Percentiles rank a stretch among this genome's conserved stretches.
Evolutionary conservation across 371 early-diverging fungal species (phyloP).

Genomic region (Mortierella sp.): DNA sequence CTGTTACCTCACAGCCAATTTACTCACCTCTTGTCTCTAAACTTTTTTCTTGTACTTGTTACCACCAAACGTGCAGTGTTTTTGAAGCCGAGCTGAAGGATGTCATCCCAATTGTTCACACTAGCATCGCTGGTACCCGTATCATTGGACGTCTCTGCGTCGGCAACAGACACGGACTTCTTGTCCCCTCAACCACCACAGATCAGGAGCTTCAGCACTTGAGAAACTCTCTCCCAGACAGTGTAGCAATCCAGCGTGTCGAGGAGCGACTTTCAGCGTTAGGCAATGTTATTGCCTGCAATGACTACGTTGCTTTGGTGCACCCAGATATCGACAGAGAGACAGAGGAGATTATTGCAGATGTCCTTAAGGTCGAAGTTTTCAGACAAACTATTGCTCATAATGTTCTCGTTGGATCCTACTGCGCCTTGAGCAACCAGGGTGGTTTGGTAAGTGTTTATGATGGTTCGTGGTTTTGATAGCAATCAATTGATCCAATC

Average conservation of each 20-base stretch:
- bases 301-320: slow-evolving; percentile 99
- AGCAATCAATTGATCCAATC: neutral
- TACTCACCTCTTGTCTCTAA: neutral
- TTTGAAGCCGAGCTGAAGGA: slow-evolving; percentile 96
- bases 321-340: slow-evolving; percentile 99
- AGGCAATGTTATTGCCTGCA: slow-evolving; percentile 99
- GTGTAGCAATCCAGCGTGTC: slow-evolving; percentile 95
- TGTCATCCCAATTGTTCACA: slow-evolving; percentile 99
- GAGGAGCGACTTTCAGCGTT: slow-evolving; percentile 99
- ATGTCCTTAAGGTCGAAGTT: slow-evolving; percentile 98
- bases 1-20: slow-evolving; percentile 9
- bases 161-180: slow-evolving; percentile 97
- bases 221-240: slow-evolving; percentile 97
- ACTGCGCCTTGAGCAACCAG: slow-evolving; percentile 97
- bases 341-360: slow-evolving; percentile 99
- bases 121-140: slow-evolving; percentile 98
- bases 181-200: slow-evolving; percentile 97
- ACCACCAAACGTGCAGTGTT: slow-evolving; percentile 70
- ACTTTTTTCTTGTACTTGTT: neutral
- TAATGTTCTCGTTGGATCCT: slow-evolving; percentile 99
- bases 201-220: slow-evolving; percentile 99
- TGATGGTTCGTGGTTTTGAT: neutral
- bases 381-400: slow-evolving; percentile 99
- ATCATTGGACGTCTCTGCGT: slow-evolving; percentile 97
- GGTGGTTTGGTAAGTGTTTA: slow-evolving; percentile 87